phyloP scores from a whole-genome alignment of 495 filamentous ascomycete species.

The Jackrogersella minutella region DNA sequence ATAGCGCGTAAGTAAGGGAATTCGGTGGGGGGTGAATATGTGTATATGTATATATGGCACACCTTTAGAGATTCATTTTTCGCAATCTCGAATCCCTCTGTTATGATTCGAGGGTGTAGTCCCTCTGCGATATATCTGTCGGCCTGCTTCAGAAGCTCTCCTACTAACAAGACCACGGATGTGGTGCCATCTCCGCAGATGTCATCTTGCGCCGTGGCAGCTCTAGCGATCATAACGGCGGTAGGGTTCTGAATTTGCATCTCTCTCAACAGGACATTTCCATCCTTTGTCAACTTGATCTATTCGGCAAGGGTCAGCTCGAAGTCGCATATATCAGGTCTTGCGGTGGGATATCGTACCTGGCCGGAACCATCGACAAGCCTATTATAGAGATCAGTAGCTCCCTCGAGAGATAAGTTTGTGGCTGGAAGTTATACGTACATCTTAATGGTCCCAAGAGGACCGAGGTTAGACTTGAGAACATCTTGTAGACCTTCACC shows the following conservation, averaged over 20 bases:
- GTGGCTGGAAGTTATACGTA: slow-evolving; percentile 48
- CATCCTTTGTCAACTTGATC: slow-evolving; percentile 99
- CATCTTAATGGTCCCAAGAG: slow-evolving; percentile 97
- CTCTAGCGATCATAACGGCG: slow-evolving; percentile 98
- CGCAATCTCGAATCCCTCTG: slow-evolving; percentile 96
- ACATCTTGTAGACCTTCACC: slow-evolving; percentile 97
- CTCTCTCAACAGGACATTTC: slow-evolving; percentile 91
- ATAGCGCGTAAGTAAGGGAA: slow-evolving; percentile 29
- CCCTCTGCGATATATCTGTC: slow-evolving; percentile 94
- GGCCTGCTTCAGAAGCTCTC: slow-evolving; percentile 97
- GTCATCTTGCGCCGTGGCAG: slow-evolving; percentile 97
- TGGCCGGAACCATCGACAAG: slow-evolving; percentile 93
- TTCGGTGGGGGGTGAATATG: not conserved
- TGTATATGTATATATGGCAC: slow-evolving; percentile 7
- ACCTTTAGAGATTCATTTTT: slow-evolving; percentile 94
- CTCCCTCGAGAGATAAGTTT: not conserved
- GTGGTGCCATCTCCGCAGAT: slow-evolving; percentile 99
- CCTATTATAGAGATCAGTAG: slow-evolving; percentile 57
- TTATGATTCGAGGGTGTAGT: slow-evolving; percentile 94
- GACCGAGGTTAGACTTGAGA: slow-evolving; percentile 93
- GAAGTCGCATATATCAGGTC: slow-evolving; percentile 12
- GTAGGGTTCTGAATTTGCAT: slow-evolving; percentile 96
- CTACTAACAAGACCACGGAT: slow-evolving; percentile 92
- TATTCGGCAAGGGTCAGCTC: slow-evolving; percentile 48
- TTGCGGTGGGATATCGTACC: slow-evolving; percentile 61